These are phyloP conservation scores for Picea mariana DNA, from an alignment of 83 land plant species.

Conservation along the genomic window DNA sequence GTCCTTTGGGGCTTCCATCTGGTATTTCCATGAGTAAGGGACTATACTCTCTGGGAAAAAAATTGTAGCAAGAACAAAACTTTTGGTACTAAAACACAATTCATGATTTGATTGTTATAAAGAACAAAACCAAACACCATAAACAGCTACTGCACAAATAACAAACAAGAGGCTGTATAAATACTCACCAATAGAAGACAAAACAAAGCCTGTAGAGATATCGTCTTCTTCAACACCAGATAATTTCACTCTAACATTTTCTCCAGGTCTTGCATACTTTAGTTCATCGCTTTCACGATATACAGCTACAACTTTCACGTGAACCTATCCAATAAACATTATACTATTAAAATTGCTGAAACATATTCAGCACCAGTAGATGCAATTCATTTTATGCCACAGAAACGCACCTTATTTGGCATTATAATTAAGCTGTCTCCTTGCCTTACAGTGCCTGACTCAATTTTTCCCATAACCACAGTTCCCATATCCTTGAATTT, in stretches of 20 bases:
- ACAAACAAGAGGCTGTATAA: neutral
- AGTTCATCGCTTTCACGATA: conserved; percentile 77
- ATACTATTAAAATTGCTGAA: too few relatives aligned
- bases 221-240: conserved; percentile 98
- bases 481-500: conserved; percentile 98
- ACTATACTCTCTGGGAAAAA: too few relatives aligned
- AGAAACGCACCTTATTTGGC: conserved; percentile 86
- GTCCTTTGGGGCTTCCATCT: too few relatives aligned
- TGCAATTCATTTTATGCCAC: conserved; percentile 3
- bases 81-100: too few relatives aligned
- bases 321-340: conserved; percentile 48
- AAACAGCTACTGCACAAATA: neutral
- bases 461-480: conserved; percentile 97
- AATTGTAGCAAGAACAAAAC: too few relatives aligned
- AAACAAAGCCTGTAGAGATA: conserved; percentile 87
- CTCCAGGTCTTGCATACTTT: conserved; percentile 87
- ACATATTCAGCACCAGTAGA: neutral
- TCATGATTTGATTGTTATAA: too few relatives aligned
- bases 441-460: conserved; percentile 86
- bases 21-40: too few relatives aligned
- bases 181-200: conserved; percentile 75
- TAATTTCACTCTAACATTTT: conserved; percentile 80
- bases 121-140: neutral
- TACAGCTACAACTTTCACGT: conserved; percentile 82
- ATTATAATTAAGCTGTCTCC: conserved; percentile 83